Percentiles rank a stretch among this genome's conserved stretches.
These are phyloP conservation scores for Leptomonas pyrrhocoris DNA, from an alignment of 208 protist genomes.

Conservation along the genomic window DNA sequence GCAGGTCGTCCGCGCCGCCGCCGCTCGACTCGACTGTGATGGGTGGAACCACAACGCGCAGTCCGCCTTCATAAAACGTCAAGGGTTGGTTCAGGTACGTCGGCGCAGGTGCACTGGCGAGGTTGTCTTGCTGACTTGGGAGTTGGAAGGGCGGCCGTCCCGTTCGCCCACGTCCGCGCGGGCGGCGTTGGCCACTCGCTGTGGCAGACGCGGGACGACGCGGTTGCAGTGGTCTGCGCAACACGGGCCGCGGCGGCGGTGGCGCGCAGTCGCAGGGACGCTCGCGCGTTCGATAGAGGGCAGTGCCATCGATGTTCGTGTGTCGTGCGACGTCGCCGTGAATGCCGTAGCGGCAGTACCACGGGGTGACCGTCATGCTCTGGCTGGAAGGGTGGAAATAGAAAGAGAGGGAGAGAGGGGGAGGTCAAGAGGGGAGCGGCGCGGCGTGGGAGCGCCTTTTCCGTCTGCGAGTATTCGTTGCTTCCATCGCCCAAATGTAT, in stretches of 20 bases:
- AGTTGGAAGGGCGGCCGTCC: too few relatives aligned
- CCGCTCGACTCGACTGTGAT: not conserved
- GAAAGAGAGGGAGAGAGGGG: too few relatives aligned
- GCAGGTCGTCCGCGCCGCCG: not conserved
- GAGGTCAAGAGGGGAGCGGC: too few relatives aligned
- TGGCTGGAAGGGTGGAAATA: too few relatives aligned
- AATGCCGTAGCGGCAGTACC: conserved; percentile 48
- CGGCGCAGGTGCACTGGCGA: not conserved
- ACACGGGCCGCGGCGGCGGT: conserved; percentile 5
- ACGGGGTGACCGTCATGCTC: conserved; percentile 33
- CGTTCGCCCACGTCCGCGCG: not conserved
- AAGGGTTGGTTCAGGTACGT: not conserved
- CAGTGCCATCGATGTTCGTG: conserved; percentile 48
- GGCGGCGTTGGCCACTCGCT: not conserved
- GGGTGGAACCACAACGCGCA: conserved; percentile 11
- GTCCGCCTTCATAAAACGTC: conserved; percentile 1
- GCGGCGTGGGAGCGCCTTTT: too few relatives aligned
- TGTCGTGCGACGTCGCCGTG: conserved; percentile 40
- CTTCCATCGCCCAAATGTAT: too few relatives aligned
- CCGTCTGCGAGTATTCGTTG: too few relatives aligned
- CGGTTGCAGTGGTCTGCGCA: not conserved
- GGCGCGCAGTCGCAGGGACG: conserved; percentile 45
- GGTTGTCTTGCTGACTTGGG: too few relatives aligned
- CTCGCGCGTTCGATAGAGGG: conserved; percentile 40
- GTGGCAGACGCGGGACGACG: not conserved